Percentiles rank a stretch among this genome's conserved stretches.
Conservation (phyloP, 345 rosid genomes). For the Salix koriyanagi region DNA sequence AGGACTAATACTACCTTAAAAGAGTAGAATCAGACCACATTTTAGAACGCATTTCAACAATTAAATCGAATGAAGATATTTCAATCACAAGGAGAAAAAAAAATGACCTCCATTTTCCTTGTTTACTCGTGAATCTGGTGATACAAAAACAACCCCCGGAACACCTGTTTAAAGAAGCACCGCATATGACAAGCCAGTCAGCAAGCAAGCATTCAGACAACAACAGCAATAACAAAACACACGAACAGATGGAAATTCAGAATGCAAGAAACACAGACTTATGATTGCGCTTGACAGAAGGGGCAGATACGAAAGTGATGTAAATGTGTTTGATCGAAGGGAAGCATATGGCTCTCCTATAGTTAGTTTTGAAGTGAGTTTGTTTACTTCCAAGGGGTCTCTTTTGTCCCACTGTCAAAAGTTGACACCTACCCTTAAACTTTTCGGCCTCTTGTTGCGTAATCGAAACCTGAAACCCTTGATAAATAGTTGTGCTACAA, state of each 20-base stretch:
- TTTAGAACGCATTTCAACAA: background rate
- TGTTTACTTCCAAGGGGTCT: no score
- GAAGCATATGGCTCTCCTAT: no score
- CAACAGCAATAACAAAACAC: background rate
- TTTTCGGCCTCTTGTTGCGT: constrained; percentile 78
- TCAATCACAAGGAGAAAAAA: constrained; percentile 3
- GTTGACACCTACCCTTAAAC: constrained; percentile 39
- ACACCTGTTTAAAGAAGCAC: constrained; percentile 40
- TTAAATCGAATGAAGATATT: background rate
- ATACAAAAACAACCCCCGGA: constrained; percentile 75
- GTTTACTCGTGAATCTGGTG: constrained; percentile 85
- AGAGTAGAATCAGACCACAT: background rate
- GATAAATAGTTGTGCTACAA: constrained; percentile 89
- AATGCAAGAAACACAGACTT: background rate
- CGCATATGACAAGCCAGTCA: background rate
- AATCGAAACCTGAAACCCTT: constrained; percentile 94
- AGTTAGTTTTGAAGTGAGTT: no score
- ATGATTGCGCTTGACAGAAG: background rate
- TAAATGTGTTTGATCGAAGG: no score
- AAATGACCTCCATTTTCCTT: constrained; percentile 86
- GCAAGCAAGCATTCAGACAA: constrained; percentile 8
- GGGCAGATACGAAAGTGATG: background rate
- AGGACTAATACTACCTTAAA: background rate
- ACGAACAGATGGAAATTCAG: background rate
- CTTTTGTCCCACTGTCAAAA: no score